phyloP scores from a whole-genome alignment of 2,329 filamentous ascomycete genomes.

The Penicillium sp. region DNA sequence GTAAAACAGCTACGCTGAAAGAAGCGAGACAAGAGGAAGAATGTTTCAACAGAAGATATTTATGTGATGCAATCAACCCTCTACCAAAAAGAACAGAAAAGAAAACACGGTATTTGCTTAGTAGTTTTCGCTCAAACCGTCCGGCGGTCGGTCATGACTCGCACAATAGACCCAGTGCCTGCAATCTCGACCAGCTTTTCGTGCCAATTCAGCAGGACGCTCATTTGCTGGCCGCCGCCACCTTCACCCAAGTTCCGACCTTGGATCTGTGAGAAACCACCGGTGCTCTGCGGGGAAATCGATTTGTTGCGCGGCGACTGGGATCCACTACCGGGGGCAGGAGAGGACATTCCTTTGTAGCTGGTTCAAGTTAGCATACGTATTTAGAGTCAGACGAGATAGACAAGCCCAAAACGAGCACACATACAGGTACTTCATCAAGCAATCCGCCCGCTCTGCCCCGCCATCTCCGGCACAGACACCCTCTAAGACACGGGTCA shows the following conservation, averaged over 20 bases:
- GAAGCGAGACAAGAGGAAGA: slow-evolving; percentile 15
- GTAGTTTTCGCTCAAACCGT: slow-evolving; percentile 64
- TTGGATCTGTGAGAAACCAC: slow-evolving; percentile 78
- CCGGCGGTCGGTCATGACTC: slow-evolving; percentile 95
- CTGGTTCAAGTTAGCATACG: slow-evolving; percentile 49
- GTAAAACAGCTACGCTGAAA: slow-evolving; percentile 30
- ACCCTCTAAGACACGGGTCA: slow-evolving; percentile 82
- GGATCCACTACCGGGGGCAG: slow-evolving; percentile 42
- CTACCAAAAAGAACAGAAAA: slow-evolving; percentile 25
- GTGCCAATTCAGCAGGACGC: slow-evolving; percentile 96
- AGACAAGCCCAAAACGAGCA: background rate
- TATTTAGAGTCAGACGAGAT: background rate
- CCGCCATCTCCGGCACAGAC: slow-evolving; percentile 81
- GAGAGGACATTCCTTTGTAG: slow-evolving; percentile 83
- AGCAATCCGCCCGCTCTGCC: slow-evolving; percentile 81
- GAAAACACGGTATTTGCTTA: slow-evolving; percentile 14
- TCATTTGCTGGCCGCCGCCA: slow-evolving; percentile 87
- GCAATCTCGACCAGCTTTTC: slow-evolving; percentile 97
- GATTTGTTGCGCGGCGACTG: slow-evolving; percentile 55
- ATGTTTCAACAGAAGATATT: slow-evolving; percentile 15
- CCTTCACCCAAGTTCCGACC: slow-evolving; percentile 61
- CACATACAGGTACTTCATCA: slow-evolving; percentile 96
- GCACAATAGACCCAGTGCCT: slow-evolving; percentile 87
- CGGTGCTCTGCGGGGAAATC: slow-evolving; percentile 76
- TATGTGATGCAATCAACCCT: slow-evolving; percentile 27